These are phyloP conservation scores for Jamesozyma lodderae DNA, from an alignment of 805 yeast genomes.

Conservation along the genomic window DNA sequence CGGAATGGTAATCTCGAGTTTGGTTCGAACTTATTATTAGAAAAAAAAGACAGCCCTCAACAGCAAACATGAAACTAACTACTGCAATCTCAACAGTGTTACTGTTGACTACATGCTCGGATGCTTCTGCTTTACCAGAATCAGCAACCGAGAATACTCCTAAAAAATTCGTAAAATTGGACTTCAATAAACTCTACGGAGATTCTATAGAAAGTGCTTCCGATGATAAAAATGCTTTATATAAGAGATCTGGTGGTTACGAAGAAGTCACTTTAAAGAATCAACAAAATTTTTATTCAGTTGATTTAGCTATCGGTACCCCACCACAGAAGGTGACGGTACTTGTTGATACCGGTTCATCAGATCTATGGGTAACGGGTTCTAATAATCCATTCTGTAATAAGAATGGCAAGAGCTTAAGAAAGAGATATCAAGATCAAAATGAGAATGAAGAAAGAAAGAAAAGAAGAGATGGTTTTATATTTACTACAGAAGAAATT, in stretches of 20 bases:
- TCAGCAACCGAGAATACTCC: background rate
- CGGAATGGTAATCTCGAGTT: too few species aligned
- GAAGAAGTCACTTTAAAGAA: slow-evolving; percentile 25
- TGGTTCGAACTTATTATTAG: too few species aligned
- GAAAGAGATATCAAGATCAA: background rate
- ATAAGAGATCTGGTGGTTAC: slow-evolving; percentile 10
- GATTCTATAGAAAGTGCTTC: slow-evolving; percentile 7
- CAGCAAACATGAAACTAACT: slow-evolving; percentile 1
- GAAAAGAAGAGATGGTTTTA: background rate
- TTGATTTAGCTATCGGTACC: slow-evolving; percentile 43
- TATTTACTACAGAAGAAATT: background rate
- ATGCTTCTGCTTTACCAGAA: background rate
- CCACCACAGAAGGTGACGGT: slow-evolving; percentile 44
- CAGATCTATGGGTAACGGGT: slow-evolving; percentile 52
- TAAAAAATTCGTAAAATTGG: slow-evolving; percentile 8
- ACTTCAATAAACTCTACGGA: slow-evolving; percentile 19
- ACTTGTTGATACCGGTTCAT: slow-evolving; percentile 63
- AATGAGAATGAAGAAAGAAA: background rate
- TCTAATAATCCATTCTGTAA: slow-evolving; percentile 40
- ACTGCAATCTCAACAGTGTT: background rate
- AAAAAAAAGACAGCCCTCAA: too few species aligned
- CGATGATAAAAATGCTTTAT: slow-evolving; percentile 1
- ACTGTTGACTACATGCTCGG: too few species aligned
- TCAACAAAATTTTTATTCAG: slow-evolving; percentile 36
- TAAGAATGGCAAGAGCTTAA: background rate